Evolutionary conservation across 2,329 filamentous ascomycete species (phyloP), one percentile per base, ranked within the genome.

Genomic region (Coniochaeta hoffmannii): DNA sequence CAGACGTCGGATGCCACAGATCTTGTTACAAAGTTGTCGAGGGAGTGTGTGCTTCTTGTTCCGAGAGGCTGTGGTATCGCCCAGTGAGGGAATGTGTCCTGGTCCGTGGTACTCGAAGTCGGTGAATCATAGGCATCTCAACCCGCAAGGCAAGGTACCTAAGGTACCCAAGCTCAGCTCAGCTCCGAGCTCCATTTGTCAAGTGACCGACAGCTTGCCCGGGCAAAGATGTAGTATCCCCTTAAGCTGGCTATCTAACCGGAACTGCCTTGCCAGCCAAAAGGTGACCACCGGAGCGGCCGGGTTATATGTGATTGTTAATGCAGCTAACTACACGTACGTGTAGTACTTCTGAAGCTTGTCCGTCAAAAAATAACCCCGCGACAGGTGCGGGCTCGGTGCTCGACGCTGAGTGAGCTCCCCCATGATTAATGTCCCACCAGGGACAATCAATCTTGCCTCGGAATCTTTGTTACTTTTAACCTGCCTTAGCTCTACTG

Each of bases 321-420:
- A 12, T 15, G 24, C 14, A 14, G 3, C 15, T 46, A 46, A 46
- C 41, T 32, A 12, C 30, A 32, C 30, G 30, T 7, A 15, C 22
- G 12, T 28, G 24, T 44, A n/a, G 14, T 26, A 19, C 5, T 36
- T 10, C 26, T 26, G 22, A 46, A 22, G 19, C 26, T 9, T 17
- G 12, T 15, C 41, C 17, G 10, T 22, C 5, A 19, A 24, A 41
- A 44, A 26, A 26, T 5, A 24, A 46, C 41, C 41, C 41, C 41
- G 41, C 41, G 41, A n/a, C 9, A 26, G 24, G 41, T 41, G 41
- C 41, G 26, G 30, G 41, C 41, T 46, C 24, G 41, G 19, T 46
- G 41, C 12, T 46, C 41, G 41, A 46, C 41, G 41, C 41, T 46
- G 41, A 46, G 41, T 46, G 41, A 46, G 41, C 41, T 46, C 41